Base-by-base conservation (phyloP, 1,284 basidiomycete species). In the Trichosporon sp. region DNA sequence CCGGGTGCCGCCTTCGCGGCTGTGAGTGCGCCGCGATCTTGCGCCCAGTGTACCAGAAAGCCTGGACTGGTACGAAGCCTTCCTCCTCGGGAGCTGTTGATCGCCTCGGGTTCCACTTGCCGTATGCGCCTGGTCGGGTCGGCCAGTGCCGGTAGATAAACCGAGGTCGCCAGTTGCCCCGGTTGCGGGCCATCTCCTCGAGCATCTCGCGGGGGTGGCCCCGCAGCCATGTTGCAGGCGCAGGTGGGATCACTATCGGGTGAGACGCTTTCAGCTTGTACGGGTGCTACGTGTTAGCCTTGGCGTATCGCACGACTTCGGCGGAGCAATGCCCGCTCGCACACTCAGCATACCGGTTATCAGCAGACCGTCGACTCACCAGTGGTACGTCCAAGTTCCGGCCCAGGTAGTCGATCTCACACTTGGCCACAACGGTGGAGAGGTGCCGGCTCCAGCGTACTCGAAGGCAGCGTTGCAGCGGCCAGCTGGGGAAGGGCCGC, bases 371-470 rank as follows among this genome's bases (percentile, higher is more conserved):
- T 16, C 0, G 6, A 69, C 73, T 62, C 62, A 76, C 76, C 44
- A 73, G 32, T 29, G 72, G 69, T 14, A 63, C 27, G 25, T 40
- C 62, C n/a, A 75, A 60, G 62, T 77, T 71, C 8, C 75, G 59
- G 3, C 77, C 77, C 0, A 77, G 70, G 59, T 75, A 74, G 60
- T 78, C 77, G 11, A 78, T 70, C 65, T 78, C 76, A 61, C 77
- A 78, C 19, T 71, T 56, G 2, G 76, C 77, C 1, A 78, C 73
- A 10, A 78, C 46, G 0, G 60, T 73, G 32, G 76, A 77, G 3
- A 77, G 34, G 8, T 71, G 60, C 25, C 75, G 44, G 9, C 66
- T 69, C 71, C 73, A 77, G 25, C 74, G 60, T 0, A 77, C 76
- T 27, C 77, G 63, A 8, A 78, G 62, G 44, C 74, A 76, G 19